These are phyloP conservation scores for Cyclotella kingstonii DNA, from an alignment of 108 stramenopile genomes.

Conservation along the genomic window DNA sequence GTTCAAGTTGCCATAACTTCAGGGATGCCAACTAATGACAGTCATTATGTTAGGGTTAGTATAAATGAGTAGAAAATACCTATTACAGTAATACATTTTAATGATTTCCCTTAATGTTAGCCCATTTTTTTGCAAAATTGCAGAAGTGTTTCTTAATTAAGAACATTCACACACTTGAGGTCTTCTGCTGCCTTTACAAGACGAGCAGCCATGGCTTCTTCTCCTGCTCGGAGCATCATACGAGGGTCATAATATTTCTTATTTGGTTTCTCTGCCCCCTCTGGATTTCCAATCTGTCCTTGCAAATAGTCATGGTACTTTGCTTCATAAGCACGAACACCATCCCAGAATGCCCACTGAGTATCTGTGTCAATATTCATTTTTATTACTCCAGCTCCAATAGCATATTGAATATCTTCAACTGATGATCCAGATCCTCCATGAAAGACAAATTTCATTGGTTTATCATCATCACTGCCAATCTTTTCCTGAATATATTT, in stretches of 20 bases:
- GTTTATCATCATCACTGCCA: slow-evolving; percentile 84
- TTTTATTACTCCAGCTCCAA: slow-evolving; percentile 93
- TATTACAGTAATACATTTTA: no score
- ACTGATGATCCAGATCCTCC: slow-evolving; percentile 93
- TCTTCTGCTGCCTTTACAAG: slow-evolving; percentile 87
- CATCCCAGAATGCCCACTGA: slow-evolving; percentile 96
- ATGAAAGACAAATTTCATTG: slow-evolving; percentile 96
- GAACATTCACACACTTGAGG: slow-evolving; percentile 89
- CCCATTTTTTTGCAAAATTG: slow-evolving; percentile 2
- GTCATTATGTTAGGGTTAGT: no score
- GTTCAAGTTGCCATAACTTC: no score
- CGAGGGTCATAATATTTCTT: slow-evolving; percentile 99
- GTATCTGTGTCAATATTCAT: slow-evolving; percentile 99
- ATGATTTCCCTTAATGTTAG: slow-evolving; percentile 4
- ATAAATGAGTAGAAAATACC: no score
- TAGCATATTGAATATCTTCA: slow-evolving; percentile 90
- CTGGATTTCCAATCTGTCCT: slow-evolving; percentile 96
- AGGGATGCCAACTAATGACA: no score
- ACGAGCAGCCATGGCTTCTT: slow-evolving; percentile 92
- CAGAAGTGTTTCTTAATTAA: slow-evolving; percentile 60
- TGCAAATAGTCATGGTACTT: slow-evolving; percentile 94
- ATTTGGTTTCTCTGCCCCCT: slow-evolving; percentile 95
- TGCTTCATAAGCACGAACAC: slow-evolving; percentile 84
- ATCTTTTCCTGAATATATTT: slow-evolving; percentile 93
- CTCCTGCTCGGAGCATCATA: slow-evolving; percentile 82